These are phyloP conservation scores for Spongiforma sp. DNA, from an alignment of 1,284 basidiomycete genomes.

Conservation along the genomic window DNA sequence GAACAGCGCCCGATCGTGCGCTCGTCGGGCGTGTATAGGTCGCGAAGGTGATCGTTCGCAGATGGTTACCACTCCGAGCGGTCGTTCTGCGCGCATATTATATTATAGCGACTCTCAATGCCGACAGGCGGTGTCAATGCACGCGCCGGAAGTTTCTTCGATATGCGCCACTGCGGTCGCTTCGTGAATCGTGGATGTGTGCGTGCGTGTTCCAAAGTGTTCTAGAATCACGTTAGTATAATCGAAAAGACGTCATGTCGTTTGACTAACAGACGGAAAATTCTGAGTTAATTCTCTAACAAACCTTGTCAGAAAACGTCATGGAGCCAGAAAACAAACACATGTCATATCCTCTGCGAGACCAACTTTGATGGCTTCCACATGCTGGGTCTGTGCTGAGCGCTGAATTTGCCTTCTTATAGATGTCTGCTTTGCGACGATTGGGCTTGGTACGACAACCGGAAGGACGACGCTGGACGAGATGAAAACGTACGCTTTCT, in stretches of 20 bases:
- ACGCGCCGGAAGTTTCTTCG: slow-evolving; percentile 48
- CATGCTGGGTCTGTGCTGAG: slow-evolving; percentile 60
- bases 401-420: slow-evolving; percentile 66
- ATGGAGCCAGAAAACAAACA: not conserved
- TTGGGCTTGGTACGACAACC: too few species aligned
- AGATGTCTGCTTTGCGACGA: slow-evolving; percentile 64
- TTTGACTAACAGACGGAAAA: slow-evolving; percentile 59
- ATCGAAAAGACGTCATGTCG: not conserved
- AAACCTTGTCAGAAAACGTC: slow-evolving; percentile 1
- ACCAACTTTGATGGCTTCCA: slow-evolving; percentile 63
- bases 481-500: slow-evolving; percentile 56
- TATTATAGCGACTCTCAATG: slow-evolving; percentile 43
- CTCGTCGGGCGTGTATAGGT: slow-evolving; percentile 73
- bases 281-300: slow-evolving; percentile 51
- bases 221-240: slow-evolving; percentile 5
- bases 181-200: slow-evolving; percentile 55
- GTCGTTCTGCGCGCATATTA: too few species aligned
- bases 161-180: slow-evolving; percentile 62
- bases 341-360: slow-evolving; percentile 68
- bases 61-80: too few species aligned
- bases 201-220: slow-evolving; percentile 77
- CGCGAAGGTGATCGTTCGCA: too few species aligned
- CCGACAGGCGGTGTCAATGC: slow-evolving; percentile 51
- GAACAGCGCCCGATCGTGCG: slow-evolving; percentile 70
- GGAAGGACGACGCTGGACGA: not conserved